Conservation (phyloP, 208 protist genomes). For the Porcisia hertigi region DNA sequence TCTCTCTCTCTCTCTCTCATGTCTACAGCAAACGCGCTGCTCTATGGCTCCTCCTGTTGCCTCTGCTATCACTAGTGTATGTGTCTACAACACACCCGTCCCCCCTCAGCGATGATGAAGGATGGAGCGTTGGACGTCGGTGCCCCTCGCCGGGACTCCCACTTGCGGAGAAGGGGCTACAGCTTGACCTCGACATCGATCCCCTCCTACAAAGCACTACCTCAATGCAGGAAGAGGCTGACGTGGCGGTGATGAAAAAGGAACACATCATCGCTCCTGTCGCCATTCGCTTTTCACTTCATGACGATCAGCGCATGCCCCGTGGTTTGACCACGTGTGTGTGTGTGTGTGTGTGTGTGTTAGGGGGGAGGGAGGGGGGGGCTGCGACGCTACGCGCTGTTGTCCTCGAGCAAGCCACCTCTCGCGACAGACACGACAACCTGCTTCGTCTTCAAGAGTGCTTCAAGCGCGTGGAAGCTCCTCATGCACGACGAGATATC, state of each 20-base stretch:
- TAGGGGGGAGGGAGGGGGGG: too few relatives aligned
- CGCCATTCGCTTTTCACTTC: background rate
- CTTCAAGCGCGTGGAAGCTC: constrained; percentile 38
- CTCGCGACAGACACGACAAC: background rate
- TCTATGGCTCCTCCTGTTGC: background rate
- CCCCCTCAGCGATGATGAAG: too few relatives aligned
- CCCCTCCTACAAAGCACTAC: constrained; percentile 22
- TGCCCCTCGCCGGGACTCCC: too few relatives aligned
- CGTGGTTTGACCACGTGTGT: background rate
- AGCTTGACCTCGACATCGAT: constrained; percentile 25
- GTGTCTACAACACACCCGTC: background rate
- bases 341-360: background rate
- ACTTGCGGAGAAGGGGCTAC: constrained; percentile 12
- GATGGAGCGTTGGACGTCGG: too few relatives aligned
- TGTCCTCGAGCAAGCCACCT: constrained; percentile 21
- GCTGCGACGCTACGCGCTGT: constrained; percentile 13
- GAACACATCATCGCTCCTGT: background rate
- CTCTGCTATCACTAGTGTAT: background rate
- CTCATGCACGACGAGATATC: constrained; percentile 28
- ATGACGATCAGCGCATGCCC: background rate
- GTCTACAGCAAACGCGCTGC: background rate
- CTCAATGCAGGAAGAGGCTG: background rate
- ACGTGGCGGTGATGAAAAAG: background rate
- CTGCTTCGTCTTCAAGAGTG: constrained; percentile 32
- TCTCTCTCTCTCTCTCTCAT: background rate